phyloP scores from a whole-genome alignment of 495 filamentous ascomycete species.

The Symbiotaphrina buchneri region DNA sequence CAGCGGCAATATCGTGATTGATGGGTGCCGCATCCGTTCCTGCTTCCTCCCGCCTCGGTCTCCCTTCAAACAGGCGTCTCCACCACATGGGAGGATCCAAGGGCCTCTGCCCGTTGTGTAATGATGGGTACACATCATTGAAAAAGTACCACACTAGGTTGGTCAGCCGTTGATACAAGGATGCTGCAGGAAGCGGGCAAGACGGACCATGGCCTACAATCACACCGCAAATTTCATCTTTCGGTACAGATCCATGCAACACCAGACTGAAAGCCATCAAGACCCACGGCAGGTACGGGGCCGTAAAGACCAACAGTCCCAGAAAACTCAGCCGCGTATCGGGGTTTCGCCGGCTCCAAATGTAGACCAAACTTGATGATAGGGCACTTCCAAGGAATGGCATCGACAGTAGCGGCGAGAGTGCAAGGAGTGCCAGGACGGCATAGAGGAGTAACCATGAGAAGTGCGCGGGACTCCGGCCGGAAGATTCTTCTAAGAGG shows the following conservation, averaged over 20 bases:
- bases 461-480: slow-evolving; percentile 75
- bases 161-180: slow-evolving; percentile 4
- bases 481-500: slow-evolving; percentile 82
- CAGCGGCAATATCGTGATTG: slow-evolving; percentile 6
- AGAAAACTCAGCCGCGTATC: slow-evolving; percentile 80
- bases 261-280: slow-evolving; percentile 75
- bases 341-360: slow-evolving; percentile 90
- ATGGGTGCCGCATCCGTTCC: slow-evolving; percentile 3
- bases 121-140: slow-evolving; percentile 80
- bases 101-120: slow-evolving; percentile 66
- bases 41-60: slow-evolving; percentile 9
- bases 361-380: slow-evolving; percentile 84
- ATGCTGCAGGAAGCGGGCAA: not conserved
- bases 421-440: slow-evolving; percentile 44
- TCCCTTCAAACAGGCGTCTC: slow-evolving; percentile 57
- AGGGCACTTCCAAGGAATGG: slow-evolving; percentile 82
- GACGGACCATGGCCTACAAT: slow-evolving; percentile 59
- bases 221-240: slow-evolving; percentile 89
- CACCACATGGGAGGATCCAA: slow-evolving; percentile 86
- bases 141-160: slow-evolving; percentile 82
- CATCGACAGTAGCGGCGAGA: slow-evolving; percentile 71
- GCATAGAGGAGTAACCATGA: slow-evolving; percentile 84
- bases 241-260: slow-evolving; percentile 67
- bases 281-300: slow-evolving; percentile 92
- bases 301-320: slow-evolving; percentile 73